Conservation (phyloP, 495 filamentous ascomycete species). For the Daldinia concentrica region DNA sequence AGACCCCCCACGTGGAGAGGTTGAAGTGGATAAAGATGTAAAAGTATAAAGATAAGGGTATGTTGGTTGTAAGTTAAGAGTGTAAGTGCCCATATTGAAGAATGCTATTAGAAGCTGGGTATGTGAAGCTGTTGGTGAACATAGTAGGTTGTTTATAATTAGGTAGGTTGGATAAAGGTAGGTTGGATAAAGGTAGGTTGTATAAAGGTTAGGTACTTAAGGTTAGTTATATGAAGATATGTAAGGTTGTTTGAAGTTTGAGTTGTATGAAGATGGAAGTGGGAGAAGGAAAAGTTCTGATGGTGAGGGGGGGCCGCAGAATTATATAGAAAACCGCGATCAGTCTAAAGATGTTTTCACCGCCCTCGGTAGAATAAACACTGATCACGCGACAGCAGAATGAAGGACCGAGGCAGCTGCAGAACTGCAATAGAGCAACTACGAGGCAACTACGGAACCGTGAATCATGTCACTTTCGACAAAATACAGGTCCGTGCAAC, state of each 20-base stretch:
- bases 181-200: not conserved
- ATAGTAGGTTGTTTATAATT: no score
- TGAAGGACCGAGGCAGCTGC: not conserved
- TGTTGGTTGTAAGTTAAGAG: no score
- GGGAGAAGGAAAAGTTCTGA: not conserved
- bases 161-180: not conserved
- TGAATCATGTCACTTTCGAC: not conserved
- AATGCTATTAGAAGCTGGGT: no score
- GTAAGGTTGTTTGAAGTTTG: not conserved
- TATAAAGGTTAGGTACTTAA: not conserved
- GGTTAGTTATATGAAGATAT: not conserved
- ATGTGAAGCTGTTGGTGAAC: no score
- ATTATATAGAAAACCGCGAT: not conserved
- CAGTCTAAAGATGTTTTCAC: not conserved
- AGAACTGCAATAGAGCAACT: not conserved
- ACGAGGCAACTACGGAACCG: not conserved
- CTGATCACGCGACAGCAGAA: not conserved
- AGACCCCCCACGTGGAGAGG: no score
- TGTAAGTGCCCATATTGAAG: no score
- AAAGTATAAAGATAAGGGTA: no score
- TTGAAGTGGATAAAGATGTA: not conserved
- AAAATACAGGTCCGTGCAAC: not conserved
- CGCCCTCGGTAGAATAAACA: not conserved
- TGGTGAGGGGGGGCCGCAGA: not conserved
- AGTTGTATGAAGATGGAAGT: not conserved